Conservation (phyloP, 192 early-diverging fungal species). For the Entomortierella lignicola region DNA sequence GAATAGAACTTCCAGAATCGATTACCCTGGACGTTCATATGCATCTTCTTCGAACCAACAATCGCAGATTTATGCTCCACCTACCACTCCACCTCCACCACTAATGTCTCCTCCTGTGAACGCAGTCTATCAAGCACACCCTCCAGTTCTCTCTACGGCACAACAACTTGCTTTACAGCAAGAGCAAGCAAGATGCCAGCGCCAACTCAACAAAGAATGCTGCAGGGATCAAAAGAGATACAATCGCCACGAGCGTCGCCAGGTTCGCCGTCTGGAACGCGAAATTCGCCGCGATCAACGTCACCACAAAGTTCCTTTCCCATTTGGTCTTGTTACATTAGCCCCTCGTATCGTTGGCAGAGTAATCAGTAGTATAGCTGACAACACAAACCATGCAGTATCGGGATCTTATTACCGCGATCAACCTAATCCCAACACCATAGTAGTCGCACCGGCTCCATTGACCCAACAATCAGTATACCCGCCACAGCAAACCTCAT, state of each 20-base stretch:
- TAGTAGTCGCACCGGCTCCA: slow-evolving; percentile 5
- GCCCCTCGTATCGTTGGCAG: neutral
- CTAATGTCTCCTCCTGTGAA: neutral
- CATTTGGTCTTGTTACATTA: neutral
- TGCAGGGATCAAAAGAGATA: slow-evolving; percentile 12
- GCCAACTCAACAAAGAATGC: neutral
- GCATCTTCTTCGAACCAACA: neutral
- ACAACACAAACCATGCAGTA: neutral
- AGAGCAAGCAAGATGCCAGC: neutral
- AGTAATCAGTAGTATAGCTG: neutral
- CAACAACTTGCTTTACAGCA: slow-evolving; percentile 1
- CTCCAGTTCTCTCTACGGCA: neutral
- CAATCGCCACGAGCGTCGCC: neutral
- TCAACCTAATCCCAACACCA: neutral
- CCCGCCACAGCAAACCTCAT: neutral
- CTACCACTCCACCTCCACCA: neutral
- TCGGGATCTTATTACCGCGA: neutral
- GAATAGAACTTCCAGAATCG: too few species aligned
- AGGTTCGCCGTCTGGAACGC: neutral
- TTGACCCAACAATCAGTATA: neutral
- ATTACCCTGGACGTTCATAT: neutral
- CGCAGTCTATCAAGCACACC: neutral
- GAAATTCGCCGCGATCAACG: slow-evolving; percentile 1
- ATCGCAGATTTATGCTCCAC: neutral
- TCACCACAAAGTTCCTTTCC: neutral